These are phyloP conservation scores for Colletotrichum sp. DNA, from an alignment of 2,329 filamentous ascomycete species.

Conservation along the genomic window DNA sequence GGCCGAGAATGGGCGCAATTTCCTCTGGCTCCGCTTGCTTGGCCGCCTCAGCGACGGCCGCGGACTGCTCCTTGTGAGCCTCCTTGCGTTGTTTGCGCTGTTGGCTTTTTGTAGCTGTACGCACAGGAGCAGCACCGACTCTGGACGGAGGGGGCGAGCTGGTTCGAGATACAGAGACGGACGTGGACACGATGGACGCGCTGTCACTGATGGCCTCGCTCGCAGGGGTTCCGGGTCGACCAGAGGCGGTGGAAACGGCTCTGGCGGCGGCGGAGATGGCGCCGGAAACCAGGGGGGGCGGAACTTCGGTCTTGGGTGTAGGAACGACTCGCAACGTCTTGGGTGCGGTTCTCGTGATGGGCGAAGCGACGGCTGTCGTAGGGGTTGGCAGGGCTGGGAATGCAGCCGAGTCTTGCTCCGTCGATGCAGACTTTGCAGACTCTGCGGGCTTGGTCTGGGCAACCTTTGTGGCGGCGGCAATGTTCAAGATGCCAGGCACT, in stretches of 20 bases:
- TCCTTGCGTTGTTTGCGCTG: slow-evolving; percentile 79
- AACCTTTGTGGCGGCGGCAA: slow-evolving; percentile 51
- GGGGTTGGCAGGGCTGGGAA: slow-evolving; percentile 59
- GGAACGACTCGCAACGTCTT: slow-evolving; percentile 75
- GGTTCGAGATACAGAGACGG: slow-evolving; percentile 70
- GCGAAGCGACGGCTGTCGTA: slow-evolving; percentile 53
- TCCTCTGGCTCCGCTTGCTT: slow-evolving; percentile 60
- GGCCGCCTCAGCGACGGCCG: slow-evolving; percentile 54
- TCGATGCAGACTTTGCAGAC: slow-evolving; percentile 22
- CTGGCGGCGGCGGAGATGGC: slow-evolving; percentile 35
- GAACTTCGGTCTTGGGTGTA: slow-evolving; percentile 66
- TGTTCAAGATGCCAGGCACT: slow-evolving; percentile 50
- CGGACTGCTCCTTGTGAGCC: slow-evolving; percentile 67
- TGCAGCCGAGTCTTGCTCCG: slow-evolving; percentile 42
- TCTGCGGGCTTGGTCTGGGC: slow-evolving; percentile 34
- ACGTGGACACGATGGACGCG: slow-evolving; percentile 75
- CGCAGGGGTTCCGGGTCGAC: slow-evolving; percentile 71
- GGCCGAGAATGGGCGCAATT: slow-evolving; percentile 75
- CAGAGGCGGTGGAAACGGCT: slow-evolving; percentile 50
- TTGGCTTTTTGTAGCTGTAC: slow-evolving; percentile 77
- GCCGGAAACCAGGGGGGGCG: slow-evolving; percentile 34
- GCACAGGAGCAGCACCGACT: slow-evolving; percentile 73
- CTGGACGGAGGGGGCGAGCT: slow-evolving; percentile 69
- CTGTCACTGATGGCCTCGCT: slow-evolving; percentile 81
- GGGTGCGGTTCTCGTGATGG: slow-evolving; percentile 55